Evolutionary conservation across 805 yeast genomes (phyloP), one percentile per base, ranked within the genome.

Genomic region (Priceomyces castillae): DNA sequence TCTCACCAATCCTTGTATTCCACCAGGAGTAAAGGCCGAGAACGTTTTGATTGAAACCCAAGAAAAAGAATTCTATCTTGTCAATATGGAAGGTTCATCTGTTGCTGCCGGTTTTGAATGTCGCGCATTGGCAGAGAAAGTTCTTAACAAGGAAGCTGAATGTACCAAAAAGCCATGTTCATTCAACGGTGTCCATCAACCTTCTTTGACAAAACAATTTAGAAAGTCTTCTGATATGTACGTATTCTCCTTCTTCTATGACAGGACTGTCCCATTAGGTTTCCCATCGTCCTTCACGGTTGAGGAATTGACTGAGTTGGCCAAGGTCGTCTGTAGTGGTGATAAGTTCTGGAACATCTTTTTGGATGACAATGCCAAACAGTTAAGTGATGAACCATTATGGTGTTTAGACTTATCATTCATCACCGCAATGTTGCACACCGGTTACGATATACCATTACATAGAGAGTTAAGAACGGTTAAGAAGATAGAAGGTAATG

Each of bases 111-210:
- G 94, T 4, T 74, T 90, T 37, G 96, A 89, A 65, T 94, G 99
- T 71, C 81, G 96, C 51, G 77, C 71, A 59, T 62, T 94, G 34
- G 89, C 97, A 22, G 98, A 92, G 62, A 61, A 76, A 42, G 78
- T 89, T 34, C 76, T 94, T 60, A 84, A 87, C 69, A 92, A 92
- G 69, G 96, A 90, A 34, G 74, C 78, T 12, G 80, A 74, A 48
- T 94, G 99, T 74, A 61, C 71, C 1, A 59, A 73, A 25, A 78
- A 80, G 46, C 95, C 99, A 42, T 94, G 99, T 65, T 87, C 97
- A 2, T 94, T 94, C 77, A 89, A 92, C 61, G 99, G 99, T 59
- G 86, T 90, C 40, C 95, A 95, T 66, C 99, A 94, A 72, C 99
- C 99, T 7, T 86, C 95, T 3, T 73, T 94, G 56, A 80, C 80